Percentiles rank a stretch among this genome's conserved stretches.
Evolutionary conservation across 1,139 yeast genomes (phyloP).

Genomic region (Scheffersomyces stambukii): DNA sequence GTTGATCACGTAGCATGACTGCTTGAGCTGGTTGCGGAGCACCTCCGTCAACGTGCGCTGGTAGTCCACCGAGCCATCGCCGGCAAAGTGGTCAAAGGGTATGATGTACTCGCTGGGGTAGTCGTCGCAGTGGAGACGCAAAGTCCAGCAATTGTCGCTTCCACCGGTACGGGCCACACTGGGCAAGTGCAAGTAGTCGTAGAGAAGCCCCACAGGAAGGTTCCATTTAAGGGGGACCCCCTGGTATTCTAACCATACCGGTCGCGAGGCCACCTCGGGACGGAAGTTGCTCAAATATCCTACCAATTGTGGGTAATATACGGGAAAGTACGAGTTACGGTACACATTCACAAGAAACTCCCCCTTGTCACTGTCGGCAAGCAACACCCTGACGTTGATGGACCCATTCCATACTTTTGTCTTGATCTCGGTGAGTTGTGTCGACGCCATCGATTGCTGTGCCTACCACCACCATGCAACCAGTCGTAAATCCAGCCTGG

Average conservation of each 20-base stretch:
- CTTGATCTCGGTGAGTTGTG: conserved; percentile 19
- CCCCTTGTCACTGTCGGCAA: conserved; percentile 11
- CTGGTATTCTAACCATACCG: conserved; percentile 66
- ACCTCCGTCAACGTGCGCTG: conserved; percentile 38
- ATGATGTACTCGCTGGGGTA: conserved; percentile 55
- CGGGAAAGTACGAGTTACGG: conserved; percentile 59
- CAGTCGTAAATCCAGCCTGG: no score
- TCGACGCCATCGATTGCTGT: conserved; percentile 3
- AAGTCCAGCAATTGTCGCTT: conserved; percentile 45
- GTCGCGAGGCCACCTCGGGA: conserved; percentile 29
- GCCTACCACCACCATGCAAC: no score
- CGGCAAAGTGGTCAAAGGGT: conserved; percentile 28
- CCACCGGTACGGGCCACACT: conserved; percentile 1
- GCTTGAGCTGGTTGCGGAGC: conserved; percentile 77
- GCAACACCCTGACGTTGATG: conserved; percentile 39
- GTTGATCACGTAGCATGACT: conserved; percentile 66
- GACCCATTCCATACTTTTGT: conserved; percentile 53
- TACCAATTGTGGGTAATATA: conserved; percentile 37
- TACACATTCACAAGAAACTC: conserved; percentile 21
- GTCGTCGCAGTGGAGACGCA: conserved; percentile 34
- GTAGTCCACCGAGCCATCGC: conserved; percentile 18
- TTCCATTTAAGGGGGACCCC: conserved; percentile 72
- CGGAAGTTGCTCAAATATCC: conserved; percentile 39
- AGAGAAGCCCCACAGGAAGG: conserved; percentile 69
- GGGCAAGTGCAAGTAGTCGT: conserved; percentile 45